Percentiles rank a stretch among this genome's conserved stretches.
phyloP scores from a whole-genome alignment of 345 rosid species.

The Salix purpurea region DNA sequence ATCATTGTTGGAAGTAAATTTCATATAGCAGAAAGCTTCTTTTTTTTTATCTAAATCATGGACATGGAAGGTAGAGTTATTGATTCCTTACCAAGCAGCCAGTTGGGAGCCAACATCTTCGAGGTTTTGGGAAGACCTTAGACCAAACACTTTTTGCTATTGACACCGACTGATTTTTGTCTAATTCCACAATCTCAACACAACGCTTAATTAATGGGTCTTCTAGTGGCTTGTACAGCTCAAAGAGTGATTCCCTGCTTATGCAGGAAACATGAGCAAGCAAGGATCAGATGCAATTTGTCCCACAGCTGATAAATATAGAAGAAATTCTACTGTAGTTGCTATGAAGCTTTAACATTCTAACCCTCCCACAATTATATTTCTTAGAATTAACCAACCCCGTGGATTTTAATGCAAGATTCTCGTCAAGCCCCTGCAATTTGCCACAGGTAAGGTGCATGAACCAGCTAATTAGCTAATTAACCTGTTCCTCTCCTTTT shows the following conservation, averaged over 20 bases:
- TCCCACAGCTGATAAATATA: not conserved
- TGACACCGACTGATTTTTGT: conserved; percentile 31
- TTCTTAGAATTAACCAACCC: not conserved
- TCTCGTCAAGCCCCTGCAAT: not conserved
- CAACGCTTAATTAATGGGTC: conserved; percentile 72
- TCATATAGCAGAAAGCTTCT: not conserved
- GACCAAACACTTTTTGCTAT: conserved; percentile 56
- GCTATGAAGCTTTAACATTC: not conserved
- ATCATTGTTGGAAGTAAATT: conserved; percentile 1
- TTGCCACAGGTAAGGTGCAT: not conserved
- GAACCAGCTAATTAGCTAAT: not conserved
- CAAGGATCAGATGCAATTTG: conserved; percentile 6
- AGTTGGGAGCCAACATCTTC: conserved; percentile 94
- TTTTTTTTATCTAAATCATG: too few species aligned
- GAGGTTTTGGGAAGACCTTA: conserved; percentile 74
- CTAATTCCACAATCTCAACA: conserved; percentile 57
- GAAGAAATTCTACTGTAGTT: not conserved
- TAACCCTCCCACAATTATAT: not conserved
- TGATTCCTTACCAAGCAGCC: conserved; percentile 75
- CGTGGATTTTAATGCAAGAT: not conserved
- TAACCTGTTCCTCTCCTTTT: too few species aligned
- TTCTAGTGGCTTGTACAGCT: conserved; percentile 64
- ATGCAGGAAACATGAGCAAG: conserved; percentile 14
- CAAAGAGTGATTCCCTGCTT: conserved; percentile 56
- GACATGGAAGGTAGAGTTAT: not conserved